Percentiles rank a stretch among this genome's conserved stretches.
phyloP scores from a whole-genome alignment of 148 eudicot species.

The Cornus florida region DNA sequence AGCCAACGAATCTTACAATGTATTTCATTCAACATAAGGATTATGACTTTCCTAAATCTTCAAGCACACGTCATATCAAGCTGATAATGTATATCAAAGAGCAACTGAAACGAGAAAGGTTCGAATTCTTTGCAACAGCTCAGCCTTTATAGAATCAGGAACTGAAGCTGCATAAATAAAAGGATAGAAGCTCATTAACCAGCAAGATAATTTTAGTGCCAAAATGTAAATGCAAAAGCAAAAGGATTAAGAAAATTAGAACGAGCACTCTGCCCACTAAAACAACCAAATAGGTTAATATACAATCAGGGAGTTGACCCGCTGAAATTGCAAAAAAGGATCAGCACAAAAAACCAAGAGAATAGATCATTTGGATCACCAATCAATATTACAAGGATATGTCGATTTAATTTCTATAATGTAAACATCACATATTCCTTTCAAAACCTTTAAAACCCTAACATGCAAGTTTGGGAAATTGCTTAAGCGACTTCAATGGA shows the following conservation, averaged over 20 bases:
- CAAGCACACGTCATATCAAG: neutral
- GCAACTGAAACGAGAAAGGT: conserved; percentile 61
- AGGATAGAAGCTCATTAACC: neutral
- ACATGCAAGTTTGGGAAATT: neutral
- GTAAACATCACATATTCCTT: no score
- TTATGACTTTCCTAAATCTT: neutral
- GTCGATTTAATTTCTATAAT: no score
- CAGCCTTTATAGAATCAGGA: conserved; percentile 68
- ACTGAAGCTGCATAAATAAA: conserved; percentile 50
- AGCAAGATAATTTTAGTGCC: neutral
- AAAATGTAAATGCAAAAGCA: neutral
- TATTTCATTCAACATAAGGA: neutral
- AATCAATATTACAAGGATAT: no score
- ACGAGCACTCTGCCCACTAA: neutral
- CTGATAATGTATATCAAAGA: conserved; percentile 25
- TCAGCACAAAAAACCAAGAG: neutral
- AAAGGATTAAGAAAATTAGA: neutral
- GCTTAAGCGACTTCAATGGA: neutral
- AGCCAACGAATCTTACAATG: neutral
- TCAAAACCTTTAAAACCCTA: no score
- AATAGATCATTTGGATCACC: neutral
- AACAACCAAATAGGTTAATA: neutral
- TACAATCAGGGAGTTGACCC: neutral
- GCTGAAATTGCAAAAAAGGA: neutral
- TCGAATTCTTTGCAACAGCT: conserved; percentile 69